These are phyloP conservation scores for Fusarium sp. DNA, from an alignment of 2,329 filamentous ascomycete genomes.

Conservation along the genomic window DNA sequence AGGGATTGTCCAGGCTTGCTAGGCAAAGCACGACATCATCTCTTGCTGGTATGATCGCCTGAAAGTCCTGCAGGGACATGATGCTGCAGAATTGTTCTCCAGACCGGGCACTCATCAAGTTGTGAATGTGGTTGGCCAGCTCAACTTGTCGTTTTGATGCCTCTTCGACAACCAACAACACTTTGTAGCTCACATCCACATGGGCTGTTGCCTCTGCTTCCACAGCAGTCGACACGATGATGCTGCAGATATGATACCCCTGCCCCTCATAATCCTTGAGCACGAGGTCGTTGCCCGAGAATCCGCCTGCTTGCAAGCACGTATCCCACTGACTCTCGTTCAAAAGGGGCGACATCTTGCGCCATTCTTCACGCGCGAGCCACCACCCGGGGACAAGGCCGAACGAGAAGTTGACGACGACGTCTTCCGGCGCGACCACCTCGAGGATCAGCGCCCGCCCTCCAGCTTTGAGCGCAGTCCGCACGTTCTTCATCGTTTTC, in stretches of 20 bases:
- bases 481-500: constrained; percentile 32
- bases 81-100: not conserved
- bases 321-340: not conserved
- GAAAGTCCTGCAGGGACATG: not conserved
- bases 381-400: constrained; percentile 52
- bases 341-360: not conserved
- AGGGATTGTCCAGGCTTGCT: not conserved
- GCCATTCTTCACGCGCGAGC: constrained; percentile 43
- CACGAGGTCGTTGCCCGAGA: not conserved
- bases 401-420: constrained; percentile 35
- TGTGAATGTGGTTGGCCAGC: not conserved
- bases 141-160: not conserved
- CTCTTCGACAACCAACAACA: not conserved
- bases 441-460: constrained; percentile 43
- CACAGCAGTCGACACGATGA: not conserved
- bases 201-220: not conserved
- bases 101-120: not conserved
- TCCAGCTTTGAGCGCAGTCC: constrained; percentile 41
- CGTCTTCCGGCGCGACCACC: constrained; percentile 32
- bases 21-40: not conserved
- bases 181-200: not conserved
- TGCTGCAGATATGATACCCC: not conserved
- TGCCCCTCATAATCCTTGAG: not conserved
- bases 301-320: not conserved
- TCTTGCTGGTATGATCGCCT: not conserved